Base-by-base conservation (phyloP, 495 filamentous ascomycete species). In the Parathielavia hyrcaniae region DNA sequence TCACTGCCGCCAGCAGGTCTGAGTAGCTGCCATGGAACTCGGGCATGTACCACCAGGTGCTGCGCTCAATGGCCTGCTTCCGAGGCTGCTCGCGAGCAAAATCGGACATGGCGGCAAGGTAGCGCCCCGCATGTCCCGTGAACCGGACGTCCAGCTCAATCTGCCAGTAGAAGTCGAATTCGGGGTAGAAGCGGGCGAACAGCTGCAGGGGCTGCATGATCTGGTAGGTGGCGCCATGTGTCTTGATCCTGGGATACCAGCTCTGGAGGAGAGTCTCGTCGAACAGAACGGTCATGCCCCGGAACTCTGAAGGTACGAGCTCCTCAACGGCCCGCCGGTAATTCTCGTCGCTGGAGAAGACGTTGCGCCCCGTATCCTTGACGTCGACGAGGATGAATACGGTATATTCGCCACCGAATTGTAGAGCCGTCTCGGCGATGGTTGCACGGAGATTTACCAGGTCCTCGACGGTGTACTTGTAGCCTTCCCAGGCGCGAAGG, bases 131-230 rank as follows among this genome's bases (percentile, higher is more conserved):
- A 8, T 53, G 50, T 14, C 50, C 50, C 3, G 50, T 53, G 50
- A 53, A 53, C 1, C 50, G 50, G n/a, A 53, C 36, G 22, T 53
- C 50, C 38, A 53, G 39, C 39, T 53, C 50, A 2, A 53, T 38
- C 39, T 53, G 50, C 50, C 50, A 53, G 50, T 32, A 41, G 39
- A 32, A 23, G 38, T 41, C 50, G 14, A 41, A 53, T 36, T 53
- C 38, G 1, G 50, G 50, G 16, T 53, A 53, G 38, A 53, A 53
- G 22, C 43, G 39, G 6, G 5, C 50, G 19, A 53, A 53, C 11
- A 53, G 50, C 50, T 53, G 50, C 14, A 53, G 38, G 5, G 50
- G 50, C 38, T 53, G 50, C 50, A 53, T 53, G 50, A 53, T 39
- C 34, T 53, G 50, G 50, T 53, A 53, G 19, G 50, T 53, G 20